Base-by-base conservation (phyloP, 2,329 filamentous ascomycete genomes). In the Trichoderma guizhouense region DNA sequence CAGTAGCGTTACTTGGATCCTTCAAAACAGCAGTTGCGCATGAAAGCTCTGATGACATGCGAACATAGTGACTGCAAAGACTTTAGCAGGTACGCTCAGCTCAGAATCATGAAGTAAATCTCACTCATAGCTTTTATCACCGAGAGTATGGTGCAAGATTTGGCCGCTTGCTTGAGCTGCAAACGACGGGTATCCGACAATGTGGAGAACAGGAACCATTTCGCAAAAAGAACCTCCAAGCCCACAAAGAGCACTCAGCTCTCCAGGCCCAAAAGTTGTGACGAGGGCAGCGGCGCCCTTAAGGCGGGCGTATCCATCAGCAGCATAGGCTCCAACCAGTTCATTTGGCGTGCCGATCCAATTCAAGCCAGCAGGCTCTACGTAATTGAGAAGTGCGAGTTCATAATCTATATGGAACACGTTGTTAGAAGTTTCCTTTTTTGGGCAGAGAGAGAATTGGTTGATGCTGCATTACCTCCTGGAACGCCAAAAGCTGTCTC, bases 341-440 rank as follows among this genome's bases (percentile, higher is more conserved):
- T 70, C 68, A 30, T 70, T 70, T 28, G 68, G 43, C 4, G 57
- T 64, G 18, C 68, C 68, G n/a, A 53, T 53, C 68, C 68, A 70
- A 5, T 26, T 28, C 21, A 70, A 12, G 6, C 68, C 58, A 15
- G 58, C 39, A 11, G 36, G 39, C 8, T 32, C 28, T n/a, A 70
- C 26, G 14, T 53, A 28, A n/a, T 70, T 61, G 5, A 70, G 57
- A 36, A 70, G 34, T 18, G 68, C 57, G 34, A 70, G 68, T 26
- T 70, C 43, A 21, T 64, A 70, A 12, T 70, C 68, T 18, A 14
- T 7, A 53, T 18, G 11, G 3, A 24, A 24, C 21, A 14, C 5
- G 12, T 12, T 53, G 47, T 53, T 53, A 53, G 47, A 53, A 53
- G 5, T 12, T 3, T n/a, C n/a, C 47, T 14, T 53, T 53, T 21